Percentiles rank a stretch among this genome's conserved stretches.
These are phyloP conservation scores for Pseudocercospora pini-densiflorae DNA, from an alignment of 2,329 filamentous ascomycete species.

Conservation along the genomic window DNA sequence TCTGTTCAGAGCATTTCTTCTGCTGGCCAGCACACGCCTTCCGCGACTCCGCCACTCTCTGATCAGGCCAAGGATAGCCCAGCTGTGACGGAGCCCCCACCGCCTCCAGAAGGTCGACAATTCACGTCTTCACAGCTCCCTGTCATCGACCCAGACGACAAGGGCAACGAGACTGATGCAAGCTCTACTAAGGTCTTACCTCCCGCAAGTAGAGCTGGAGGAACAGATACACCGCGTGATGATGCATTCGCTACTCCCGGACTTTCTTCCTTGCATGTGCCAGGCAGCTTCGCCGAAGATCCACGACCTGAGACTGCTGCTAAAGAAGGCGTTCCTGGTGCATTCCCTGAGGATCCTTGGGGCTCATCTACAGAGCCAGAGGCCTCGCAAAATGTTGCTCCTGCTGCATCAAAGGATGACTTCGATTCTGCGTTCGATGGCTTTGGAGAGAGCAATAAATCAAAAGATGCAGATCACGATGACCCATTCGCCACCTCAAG, in stretches of 20 bases:
- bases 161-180: constrained; percentile 40
- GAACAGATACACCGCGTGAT: constrained; percentile 33
- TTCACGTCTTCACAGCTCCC: constrained; percentile 78
- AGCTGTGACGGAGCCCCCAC: constrained; percentile 60
- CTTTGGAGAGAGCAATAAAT: constrained; percentile 56
- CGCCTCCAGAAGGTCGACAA: constrained; percentile 75
- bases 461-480: constrained; percentile 29
- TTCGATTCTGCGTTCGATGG: constrained; percentile 85
- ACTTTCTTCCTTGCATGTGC: constrained; percentile 7
- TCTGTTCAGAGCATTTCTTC: constrained; percentile 36
- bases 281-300: constrained; percentile 26
- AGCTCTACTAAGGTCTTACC: constrained; percentile 60
- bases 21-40: constrained; percentile 57
- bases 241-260: constrained; percentile 7
- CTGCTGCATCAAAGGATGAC: constrained; percentile 60
- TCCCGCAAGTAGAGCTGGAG: constrained; percentile 39
- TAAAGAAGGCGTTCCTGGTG: constrained; percentile 49
- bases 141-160: constrained; percentile 63
- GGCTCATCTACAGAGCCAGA: constrained; percentile 41
- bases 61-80: constrained; percentile 57
- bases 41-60: constrained; percentile 64
- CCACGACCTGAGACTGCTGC: constrained; percentile 25
- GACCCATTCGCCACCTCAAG: constrained; percentile 52
- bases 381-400: constrained; percentile 50
- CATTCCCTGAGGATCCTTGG: constrained; percentile 54